Conservation (phyloP, 2,329 filamentous ascomycete species). For the Aschersonia sp. region DNA sequence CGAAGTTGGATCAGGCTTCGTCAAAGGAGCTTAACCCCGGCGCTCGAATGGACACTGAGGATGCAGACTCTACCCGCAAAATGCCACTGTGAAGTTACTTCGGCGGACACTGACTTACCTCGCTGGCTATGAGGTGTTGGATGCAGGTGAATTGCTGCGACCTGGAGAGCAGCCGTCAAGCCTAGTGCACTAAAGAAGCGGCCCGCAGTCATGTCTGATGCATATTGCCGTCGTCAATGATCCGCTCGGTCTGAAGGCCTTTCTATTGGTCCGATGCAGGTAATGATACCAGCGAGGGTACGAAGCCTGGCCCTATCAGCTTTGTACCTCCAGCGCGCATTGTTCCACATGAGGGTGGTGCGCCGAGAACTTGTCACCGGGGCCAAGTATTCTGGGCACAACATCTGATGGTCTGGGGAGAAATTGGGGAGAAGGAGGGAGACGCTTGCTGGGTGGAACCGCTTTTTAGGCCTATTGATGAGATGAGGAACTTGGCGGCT, state of each 20-base stretch:
- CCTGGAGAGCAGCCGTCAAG: not conserved
- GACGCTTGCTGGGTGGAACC: not conserved
- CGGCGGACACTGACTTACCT: not conserved
- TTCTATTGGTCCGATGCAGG: not conserved
- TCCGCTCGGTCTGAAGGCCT: not conserved
- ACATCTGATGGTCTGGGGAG: not conserved
- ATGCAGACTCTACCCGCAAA: not conserved
- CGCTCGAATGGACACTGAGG: not conserved
- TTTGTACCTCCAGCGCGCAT: no score
- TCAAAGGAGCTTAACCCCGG: not conserved
- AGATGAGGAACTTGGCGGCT: conserved; percentile 3
- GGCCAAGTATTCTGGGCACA: not conserved
- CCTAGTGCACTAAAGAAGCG: not conserved
- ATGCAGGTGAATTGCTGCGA: not conserved
- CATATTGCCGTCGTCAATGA: not conserved
- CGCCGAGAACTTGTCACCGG: not conserved
- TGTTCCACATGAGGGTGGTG: not conserved
- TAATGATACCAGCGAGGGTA: not conserved
- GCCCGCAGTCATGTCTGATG: not conserved
- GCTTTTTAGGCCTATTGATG: not conserved
- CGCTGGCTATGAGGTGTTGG: not conserved
- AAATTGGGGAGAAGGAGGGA: not conserved
- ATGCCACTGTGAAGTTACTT: not conserved
- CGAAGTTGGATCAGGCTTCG: not conserved
- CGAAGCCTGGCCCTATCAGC: not conserved